A percentile compares a stretch with the other conserved stretches of the same genome.
Evolutionary conservation across 257 asterid genomes (phyloP).

Genomic region (Striga asiatica): DNA sequence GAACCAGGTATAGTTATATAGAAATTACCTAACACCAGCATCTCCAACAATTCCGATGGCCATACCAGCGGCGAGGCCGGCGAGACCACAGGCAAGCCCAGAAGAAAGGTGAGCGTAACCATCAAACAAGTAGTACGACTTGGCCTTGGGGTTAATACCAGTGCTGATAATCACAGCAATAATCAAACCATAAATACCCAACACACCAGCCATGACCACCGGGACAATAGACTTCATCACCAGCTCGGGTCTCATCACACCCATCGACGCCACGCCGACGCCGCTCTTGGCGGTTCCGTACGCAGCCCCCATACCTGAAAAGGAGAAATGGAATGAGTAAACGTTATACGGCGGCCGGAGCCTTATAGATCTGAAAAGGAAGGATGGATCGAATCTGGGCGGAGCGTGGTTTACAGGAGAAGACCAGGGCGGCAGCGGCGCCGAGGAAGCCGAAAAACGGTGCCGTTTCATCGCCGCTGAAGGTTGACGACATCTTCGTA

Average conservation of each 20-base stretch:
- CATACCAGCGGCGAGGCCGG: constrained; percentile 91
- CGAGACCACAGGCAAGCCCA: constrained; percentile 79
- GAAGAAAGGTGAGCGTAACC: constrained; percentile 88
- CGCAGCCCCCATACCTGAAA: constrained; percentile 82
- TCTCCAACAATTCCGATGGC: constrained; percentile 88
- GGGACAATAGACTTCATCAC: constrained; percentile 90
- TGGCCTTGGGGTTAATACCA: constrained; percentile 80
- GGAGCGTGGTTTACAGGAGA: constrained; percentile 33
- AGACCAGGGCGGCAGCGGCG: constrained; percentile 62
- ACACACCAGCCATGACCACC: constrained; percentile 94
- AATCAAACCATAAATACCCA: constrained; percentile 82
- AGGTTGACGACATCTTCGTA: constrained; percentile 33
- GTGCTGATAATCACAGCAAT: constrained; percentile 85
- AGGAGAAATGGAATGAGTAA: not conserved
- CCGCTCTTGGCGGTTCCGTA: constrained; percentile 91
- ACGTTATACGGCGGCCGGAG: not conserved
- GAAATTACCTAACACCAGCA: constrained; percentile 78
- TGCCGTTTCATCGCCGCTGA: constrained; percentile 68
- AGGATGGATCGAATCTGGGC: not conserved
- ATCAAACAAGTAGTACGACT: constrained; percentile 69
- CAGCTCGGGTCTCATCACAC: constrained; percentile 87
- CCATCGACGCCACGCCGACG: constrained; percentile 90
- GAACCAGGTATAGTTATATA: not conserved
- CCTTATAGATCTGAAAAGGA: not conserved
- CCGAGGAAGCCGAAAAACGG: constrained; percentile 68